Evolutionary conservation across 192 early-diverging fungal species (phyloP), one percentile per base, ranked within the genome.

Genomic region (Spizellomyces punctatus): DNA sequence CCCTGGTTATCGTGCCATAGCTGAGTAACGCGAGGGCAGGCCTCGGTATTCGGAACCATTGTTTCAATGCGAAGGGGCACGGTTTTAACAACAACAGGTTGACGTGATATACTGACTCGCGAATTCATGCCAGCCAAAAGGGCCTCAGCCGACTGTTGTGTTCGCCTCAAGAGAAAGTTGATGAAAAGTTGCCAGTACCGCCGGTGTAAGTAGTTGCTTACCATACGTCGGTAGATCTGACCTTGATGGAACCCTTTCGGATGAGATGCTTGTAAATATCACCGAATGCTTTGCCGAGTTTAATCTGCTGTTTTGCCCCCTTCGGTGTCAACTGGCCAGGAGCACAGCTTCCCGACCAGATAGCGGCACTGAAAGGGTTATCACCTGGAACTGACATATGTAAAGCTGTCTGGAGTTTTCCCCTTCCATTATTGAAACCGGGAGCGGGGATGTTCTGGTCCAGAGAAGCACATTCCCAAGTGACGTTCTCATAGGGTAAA

Each of bases 31-130:
- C 54, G 54, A n/a, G 54, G 54, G 54, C 54, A 56, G n/a, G 54
- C 54, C n/a, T 19, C n/a, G 7, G 22, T n/a, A 22, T 56, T 56
- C n/a, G 54, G 54, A 56, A 19, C n/a, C 54, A 56, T 56, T 22
- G 54, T 56, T 56, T 56, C 54, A n/a, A 56, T n/a, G n/a, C 22
- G n/a, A n/a, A 56, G n/a, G 7, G 54, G 54, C n/a, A 56, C n/a
- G 22, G 54, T 56, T 6, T 56, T n/a, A 56, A 56, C 7, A 22
- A 22, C 54, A 7, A 56, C 54, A n/a, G 54, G 54, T n/a, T 56
- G 22, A 6, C 27, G 27, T 36, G 27, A 36, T 36, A 36, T 36
- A 36, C 1, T 36, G 1, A 36, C 27, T 36, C 27, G 27, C 27
- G 27, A 36, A 22, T 56, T 56, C 22, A 56, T 6, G 7, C 54